Evolutionary conservation across 1,139 yeast genomes (phyloP).

Genomic region (Diutina scorzettiae): DNA sequence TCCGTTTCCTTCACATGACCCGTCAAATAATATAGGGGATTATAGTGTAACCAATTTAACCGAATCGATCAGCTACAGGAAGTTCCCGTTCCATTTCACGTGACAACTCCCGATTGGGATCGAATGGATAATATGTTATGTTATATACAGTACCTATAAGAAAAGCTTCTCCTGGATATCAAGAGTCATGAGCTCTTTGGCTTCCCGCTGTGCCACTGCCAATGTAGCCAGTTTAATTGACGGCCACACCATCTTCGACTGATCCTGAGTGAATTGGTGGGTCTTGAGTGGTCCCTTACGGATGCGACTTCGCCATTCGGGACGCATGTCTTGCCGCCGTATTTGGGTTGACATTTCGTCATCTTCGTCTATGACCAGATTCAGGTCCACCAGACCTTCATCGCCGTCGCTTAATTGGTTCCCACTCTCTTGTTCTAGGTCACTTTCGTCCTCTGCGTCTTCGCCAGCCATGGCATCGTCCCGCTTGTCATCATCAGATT

Average conservation of each 20-base stretch:
- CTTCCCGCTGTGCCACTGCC: neutral
- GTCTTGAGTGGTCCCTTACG: neutral
- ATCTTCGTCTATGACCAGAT: constrained; percentile 14
- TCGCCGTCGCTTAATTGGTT: constrained; percentile 6
- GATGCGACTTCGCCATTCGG: neutral
- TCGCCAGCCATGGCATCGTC: constrained; percentile 6
- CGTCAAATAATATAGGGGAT: no score
- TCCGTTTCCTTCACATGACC: no score
- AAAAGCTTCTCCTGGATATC: neutral
- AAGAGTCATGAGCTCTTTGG: neutral
- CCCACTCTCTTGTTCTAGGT: neutral
- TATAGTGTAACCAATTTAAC: no score
- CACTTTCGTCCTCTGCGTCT: constrained; percentile 8
- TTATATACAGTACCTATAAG: no score
- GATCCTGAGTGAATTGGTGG: neutral
- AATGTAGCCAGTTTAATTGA: neutral
- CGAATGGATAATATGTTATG: no score
- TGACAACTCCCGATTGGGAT: no score
- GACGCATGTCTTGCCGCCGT: neutral
- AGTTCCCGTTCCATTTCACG: no score
- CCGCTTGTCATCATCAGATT: neutral
- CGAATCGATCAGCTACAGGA: no score
- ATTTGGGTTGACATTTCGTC: constrained; percentile 10
- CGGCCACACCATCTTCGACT: neutral
- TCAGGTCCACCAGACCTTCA: constrained; percentile 9